Evolutionary conservation across 371 early-diverging fungal genomes (phyloP), one percentile per base, ranked within the genome.

Genomic region (Smittium culicis): DNA sequence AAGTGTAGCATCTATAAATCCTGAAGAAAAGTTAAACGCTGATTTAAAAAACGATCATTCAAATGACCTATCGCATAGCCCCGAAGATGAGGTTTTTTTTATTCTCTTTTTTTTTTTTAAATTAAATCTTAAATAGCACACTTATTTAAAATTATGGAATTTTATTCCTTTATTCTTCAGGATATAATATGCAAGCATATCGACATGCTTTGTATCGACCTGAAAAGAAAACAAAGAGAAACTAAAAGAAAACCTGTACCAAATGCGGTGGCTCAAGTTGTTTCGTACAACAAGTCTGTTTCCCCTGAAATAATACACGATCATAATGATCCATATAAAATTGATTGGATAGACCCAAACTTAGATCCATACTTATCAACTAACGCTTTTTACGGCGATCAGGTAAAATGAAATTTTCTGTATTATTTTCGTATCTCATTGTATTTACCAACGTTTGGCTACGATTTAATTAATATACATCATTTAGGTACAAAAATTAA

Each of bases 321-420:
- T 67, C 90, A 91, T 69, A 94, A 93, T 68, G 94, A 93, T 70
- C 91, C 94, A 14, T 90, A 87, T 70, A 83, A 85, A 65, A 84
- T 91, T 17, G 93, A 94, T 60, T 93, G 91, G 92, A 86, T 87
- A 0, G 80, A 84, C 11, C 67, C 79, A 0, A 58, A 32, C 30
- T 32, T 73, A 70, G 1, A 73, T 66, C 54, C 60, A 65, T 1
- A 64, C 24, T 66, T 72, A 72, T 27, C 83, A 83, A 35, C 14
- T n/a, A 54, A 59, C n/a, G 55, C 33, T 31, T 66, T 29, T 56
- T 58, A 66, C 24, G 66, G 66, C 14, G 58, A 66, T n/a, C 34
- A 66, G 45, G 60, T 33, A 60, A 33, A 34, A 60, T 60, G 5
- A 60, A 30, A 20, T 33, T 60, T 31, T 60, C 2, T 78, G 74